A percentile compares a stretch with the other conserved stretches of the same genome.
These are phyloP conservation scores for Phaeosphaeriaceae sp. DNA, from an alignment of 2,329 filamentous ascomycete genomes.

Conservation along the genomic window DNA sequence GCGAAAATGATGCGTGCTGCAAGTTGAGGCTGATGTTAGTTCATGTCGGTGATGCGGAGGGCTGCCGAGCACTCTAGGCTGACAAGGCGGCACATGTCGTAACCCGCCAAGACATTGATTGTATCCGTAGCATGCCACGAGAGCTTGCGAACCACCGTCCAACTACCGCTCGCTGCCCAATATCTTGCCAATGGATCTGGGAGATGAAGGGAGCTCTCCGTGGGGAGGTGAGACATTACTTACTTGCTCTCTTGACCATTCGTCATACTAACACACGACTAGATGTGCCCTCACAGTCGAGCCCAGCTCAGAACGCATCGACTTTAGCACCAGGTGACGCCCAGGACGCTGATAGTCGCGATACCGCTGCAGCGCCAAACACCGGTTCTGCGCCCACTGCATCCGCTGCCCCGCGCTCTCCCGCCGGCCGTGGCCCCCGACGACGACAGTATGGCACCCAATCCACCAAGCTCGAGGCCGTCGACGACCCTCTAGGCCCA, in stretches of 20 bases:
- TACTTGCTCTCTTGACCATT: neutral
- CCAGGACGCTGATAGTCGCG: slow-evolving; percentile 40
- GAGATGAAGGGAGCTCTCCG: slow-evolving; percentile 51
- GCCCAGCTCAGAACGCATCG: slow-evolving; percentile 49
- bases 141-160: slow-evolving; percentile 13
- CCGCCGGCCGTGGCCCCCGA: slow-evolving; percentile 58
- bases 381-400: slow-evolving; percentile 42
- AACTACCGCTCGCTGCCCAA: slow-evolving; percentile 15
- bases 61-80: neutral
- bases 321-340: slow-evolving; percentile 37
- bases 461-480: slow-evolving; percentile 78
- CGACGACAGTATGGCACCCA: slow-evolving; percentile 72
- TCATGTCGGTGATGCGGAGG: neutral
- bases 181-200: slow-evolving; percentile 49
- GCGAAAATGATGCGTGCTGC: neutral
- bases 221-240: slow-evolving; percentile 47
- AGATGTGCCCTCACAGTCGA: slow-evolving; percentile 58
- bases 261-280: slow-evolving; percentile 23
- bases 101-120: slow-evolving; percentile 1
- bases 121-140: slow-evolving; percentile 9
- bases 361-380: slow-evolving; percentile 24
- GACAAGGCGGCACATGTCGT: slow-evolving; percentile 1
- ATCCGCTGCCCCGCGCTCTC: slow-evolving; percentile 55
- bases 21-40: neutral
- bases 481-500: slow-evolving; percentile 78